Evolutionary conservation across 345 rosid genomes (phyloP), one percentile per base, ranked within the genome.

Genomic region (Hibiscus syriacus): DNA sequence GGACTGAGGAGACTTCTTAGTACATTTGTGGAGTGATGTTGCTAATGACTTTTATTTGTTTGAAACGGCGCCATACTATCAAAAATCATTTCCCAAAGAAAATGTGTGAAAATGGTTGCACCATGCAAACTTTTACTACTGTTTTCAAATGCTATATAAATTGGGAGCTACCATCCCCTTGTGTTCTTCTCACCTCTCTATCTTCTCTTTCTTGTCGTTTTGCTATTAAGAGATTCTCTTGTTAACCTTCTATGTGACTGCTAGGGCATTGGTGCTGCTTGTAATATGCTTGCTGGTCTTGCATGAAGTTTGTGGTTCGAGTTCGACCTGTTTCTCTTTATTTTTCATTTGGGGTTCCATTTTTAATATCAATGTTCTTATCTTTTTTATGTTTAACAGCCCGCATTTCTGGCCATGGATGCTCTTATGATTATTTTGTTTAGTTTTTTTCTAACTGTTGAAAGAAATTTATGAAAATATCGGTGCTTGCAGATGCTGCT

Each of bases 41-140:
- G 36, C n/a, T 23, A 48, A 45, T 72, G 72, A 64, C 70, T 19
- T 61, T 26, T 39, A 45, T 10, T 36, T 52, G 7, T 45, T 52
- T 34, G 67, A 73, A 77, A 72, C 80, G 77, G 82, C 86, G 83
- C 82, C 80, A 59, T 22, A 50, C 10, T 38, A 38, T 66, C 78
- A 72, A 73, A 45, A 69, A 74, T 77, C 58, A 80, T 78, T 61
- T 78, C 79, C 65, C 79, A 55, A 50, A 67, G 61, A 59, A 59
- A n/a, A n/a, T n/a, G n/a, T n/a, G n/a, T n/a, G n/a, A n/a, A n/a
- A 19, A 73, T 79, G 86, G 86, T 88, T 80, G 86, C 87, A 71
- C 39, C 39, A 45, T 22, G 79, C 83, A 80, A 86, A 82, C 85
- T 83, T 86, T 79, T 70, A 12, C 29, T 50, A 22, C n/a, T n/a